Percentiles rank a stretch among this genome's conserved stretches.
phyloP scores from a whole-genome alignment of 2,329 filamentous ascomycete genomes.

The Alternaria arbusti region DNA sequence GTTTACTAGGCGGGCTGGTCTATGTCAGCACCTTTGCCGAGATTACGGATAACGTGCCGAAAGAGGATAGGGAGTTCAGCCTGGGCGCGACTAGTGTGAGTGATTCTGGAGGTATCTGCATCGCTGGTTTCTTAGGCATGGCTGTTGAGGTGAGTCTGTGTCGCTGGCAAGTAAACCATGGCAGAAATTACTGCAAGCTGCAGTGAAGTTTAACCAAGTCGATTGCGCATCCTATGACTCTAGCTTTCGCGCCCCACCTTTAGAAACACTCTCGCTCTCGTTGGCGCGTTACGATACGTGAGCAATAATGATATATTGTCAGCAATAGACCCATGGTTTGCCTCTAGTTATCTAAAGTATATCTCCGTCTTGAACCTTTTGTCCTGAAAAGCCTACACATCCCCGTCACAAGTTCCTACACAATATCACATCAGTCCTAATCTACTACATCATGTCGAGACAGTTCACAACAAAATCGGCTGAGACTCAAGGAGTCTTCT shows the following conservation, averaged over 20 bases:
- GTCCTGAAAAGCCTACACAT: background rate
- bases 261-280: background rate
- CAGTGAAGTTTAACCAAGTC: constrained; percentile 14
- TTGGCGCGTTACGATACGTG: background rate
- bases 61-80: constrained; percentile 86
- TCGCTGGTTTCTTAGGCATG: constrained; percentile 86
- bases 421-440: too few species aligned
- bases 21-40: constrained; percentile 92
- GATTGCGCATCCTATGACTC: background rate
- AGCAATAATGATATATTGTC: background rate
- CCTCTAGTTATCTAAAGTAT: background rate
- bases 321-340: background rate
- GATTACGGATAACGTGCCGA: constrained; percentile 82
- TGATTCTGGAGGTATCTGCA: constrained; percentile 87
- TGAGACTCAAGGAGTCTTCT: background rate
- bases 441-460: background rate
- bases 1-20: constrained; percentile 84
- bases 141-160: constrained; percentile 82
- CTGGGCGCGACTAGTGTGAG: constrained; percentile 89
- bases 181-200: constrained; percentile 65
- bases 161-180: constrained; percentile 80
- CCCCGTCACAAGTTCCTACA: background rate
- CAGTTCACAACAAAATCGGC: background rate
- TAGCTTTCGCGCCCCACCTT: background rate
- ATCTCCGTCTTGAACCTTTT: background rate